phyloP scores from a whole-genome alignment of 2,329 filamentous ascomycete species.

The Ceratocystis albifundus region DNA sequence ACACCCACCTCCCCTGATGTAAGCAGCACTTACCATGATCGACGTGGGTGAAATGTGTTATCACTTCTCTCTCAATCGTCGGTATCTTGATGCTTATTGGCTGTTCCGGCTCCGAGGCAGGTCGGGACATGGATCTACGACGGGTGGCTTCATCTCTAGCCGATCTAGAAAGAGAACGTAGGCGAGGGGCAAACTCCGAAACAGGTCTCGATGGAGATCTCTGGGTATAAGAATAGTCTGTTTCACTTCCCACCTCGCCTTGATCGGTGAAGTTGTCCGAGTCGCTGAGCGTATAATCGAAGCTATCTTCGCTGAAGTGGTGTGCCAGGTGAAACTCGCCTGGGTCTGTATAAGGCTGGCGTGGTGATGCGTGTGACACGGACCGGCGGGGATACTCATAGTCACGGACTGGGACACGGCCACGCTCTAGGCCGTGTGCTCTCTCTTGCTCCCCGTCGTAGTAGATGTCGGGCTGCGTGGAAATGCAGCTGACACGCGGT shows the following conservation, averaged over 20 bases:
- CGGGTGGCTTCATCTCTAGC: not conserved
- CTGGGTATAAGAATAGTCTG: not conserved
- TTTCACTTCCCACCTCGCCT: not conserved
- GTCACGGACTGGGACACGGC: not conserved
- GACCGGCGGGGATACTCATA: constrained; percentile 1
- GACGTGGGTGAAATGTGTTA: constrained; percentile 77
- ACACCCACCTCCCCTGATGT: constrained; percentile 9
- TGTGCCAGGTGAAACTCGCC: not conserved
- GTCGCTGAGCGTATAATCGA: not conserved
- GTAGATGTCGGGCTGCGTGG: not conserved
- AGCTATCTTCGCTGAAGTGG: constrained; percentile 2
- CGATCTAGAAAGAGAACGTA: constrained; percentile 1
- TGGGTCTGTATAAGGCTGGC: not conserved
- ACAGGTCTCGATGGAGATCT: not conserved
- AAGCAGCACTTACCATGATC: constrained; percentile 57
- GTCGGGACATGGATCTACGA: constrained; percentile 2
- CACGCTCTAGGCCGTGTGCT: not conserved
- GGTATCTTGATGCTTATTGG: constrained; percentile 60
- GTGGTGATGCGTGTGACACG: not conserved
- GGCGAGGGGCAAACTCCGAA: constrained; percentile 29
- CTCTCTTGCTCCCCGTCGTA: not conserved
- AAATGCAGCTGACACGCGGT: not conserved
- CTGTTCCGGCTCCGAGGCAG: constrained; percentile 35
- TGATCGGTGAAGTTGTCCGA: constrained; percentile 2
- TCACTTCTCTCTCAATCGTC: constrained; percentile 76